These are phyloP conservation scores for Arachnomyces sp. DNA, from an alignment of 2,329 filamentous ascomycete genomes.

Conservation along the genomic window DNA sequence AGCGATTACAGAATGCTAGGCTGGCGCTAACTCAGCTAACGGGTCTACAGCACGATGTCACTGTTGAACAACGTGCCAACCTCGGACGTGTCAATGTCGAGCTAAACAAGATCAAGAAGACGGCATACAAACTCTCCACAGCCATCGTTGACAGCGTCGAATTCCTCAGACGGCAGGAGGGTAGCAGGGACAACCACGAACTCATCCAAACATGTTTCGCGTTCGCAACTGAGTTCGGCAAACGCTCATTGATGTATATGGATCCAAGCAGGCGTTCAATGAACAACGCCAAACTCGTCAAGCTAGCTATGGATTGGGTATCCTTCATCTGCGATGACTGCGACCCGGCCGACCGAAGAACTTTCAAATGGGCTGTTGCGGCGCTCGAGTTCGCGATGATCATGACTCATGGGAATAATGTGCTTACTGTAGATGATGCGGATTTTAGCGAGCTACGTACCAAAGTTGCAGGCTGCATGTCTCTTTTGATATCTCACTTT, in stretches of 20 bases:
- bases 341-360: conserved; percentile 84
- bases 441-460: conserved; percentile 75
- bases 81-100: conserved; percentile 84
- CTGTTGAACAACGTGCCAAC: conserved; percentile 88
- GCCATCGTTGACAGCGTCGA: conserved; percentile 98
- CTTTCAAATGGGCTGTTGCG: conserved; percentile 93
- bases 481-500: conserved; percentile 91
- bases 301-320: conserved; percentile 91
- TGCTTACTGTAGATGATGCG: conserved; percentile 78
- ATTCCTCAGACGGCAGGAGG: conserved; percentile 76
- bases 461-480: conserved; percentile 97
- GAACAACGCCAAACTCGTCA: conserved; percentile 93
- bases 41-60: conserved; percentile 74
- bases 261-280: conserved; percentile 90
- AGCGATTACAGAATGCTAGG: conserved; percentile 69
- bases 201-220: conserved; percentile 96
- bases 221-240: conserved; percentile 97
- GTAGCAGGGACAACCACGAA: conserved; percentile 72
- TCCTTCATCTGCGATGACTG: conserved; percentile 98
- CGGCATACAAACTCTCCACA: conserved; percentile 92
- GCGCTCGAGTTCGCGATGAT: conserved; percentile 95
- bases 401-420: conserved; percentile 89
- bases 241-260: conserved; percentile 89
- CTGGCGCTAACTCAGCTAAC: conserved; percentile 67
- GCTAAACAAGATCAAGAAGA: conserved; percentile 88